Evolutionary conservation across 768 basidiomycete genomes (phyloP), one percentile per base, ranked within the genome.

Genomic region (Crucibulum laeve): DNA sequence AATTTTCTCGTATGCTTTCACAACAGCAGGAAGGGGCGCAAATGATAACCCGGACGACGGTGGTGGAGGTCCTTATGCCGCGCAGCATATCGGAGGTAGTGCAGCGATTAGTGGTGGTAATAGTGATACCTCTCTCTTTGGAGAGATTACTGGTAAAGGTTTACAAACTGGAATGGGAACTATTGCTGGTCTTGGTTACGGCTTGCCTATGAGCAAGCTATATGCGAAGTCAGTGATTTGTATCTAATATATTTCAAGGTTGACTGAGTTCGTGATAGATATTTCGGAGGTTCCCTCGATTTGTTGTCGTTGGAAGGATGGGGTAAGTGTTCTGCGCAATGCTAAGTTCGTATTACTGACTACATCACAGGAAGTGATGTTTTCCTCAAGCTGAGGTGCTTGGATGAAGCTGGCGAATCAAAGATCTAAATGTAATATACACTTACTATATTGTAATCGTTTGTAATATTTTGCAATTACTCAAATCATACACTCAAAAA

Each of bases 1-100:
- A 35, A 87, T 94, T 44, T 94, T 94, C 63, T 91, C 90, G 14
- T 94, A 94, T 60, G 89, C 89, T 4, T 94, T 92, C 59, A 92
- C 91, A 4, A 92, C 91, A 4, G 90, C 89, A 3, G 84, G 81
- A 4, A 65, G 74, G 33, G 67, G 62, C 26, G 68, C 66, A 7
- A 64, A 63, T 18, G 43, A 51, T 4, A 57, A 50, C 26, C 51
- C 57, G 4, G 70, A 67, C 17, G 67, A 71, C 34, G 71, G 70
- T 38, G 72, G 61, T 3, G 77, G 79, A 24, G 87, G 87, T 0
- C 87, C 88, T 1, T 88, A 89, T 50, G 85, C 84, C 33, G 84
- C 85, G 33, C 83, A 90, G 54, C 76, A 86, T 50, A 65, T 87
- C n/a, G 82, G 87, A 15, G 84, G 88, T 1, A 72, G 73, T 50